phyloP scores from a whole-genome alignment of 257 asterid genomes.

The Salvia splendens region DNA sequence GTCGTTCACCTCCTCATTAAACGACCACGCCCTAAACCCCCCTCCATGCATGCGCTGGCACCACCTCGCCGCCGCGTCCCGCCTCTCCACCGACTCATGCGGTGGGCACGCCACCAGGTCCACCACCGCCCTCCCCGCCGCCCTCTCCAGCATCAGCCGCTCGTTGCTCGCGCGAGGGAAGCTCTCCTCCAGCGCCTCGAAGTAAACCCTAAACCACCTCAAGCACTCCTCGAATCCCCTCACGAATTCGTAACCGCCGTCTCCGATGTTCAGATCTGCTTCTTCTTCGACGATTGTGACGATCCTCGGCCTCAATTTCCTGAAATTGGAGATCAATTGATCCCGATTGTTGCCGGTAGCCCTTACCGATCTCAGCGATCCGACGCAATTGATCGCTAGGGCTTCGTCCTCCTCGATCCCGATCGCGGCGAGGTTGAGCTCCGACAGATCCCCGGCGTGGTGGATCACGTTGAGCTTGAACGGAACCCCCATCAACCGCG shows the following conservation, averaged over 20 bases:
- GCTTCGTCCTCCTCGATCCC: constrained; percentile 71
- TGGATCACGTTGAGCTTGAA: constrained; percentile 65
- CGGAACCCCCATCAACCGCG: constrained; percentile 95
- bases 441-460: constrained; percentile 75
- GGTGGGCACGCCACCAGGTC: constrained; percentile 82
- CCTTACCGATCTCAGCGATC: constrained; percentile 62
- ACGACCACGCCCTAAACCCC: constrained; percentile 52
- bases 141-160: constrained; percentile 85
- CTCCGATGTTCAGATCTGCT: constrained; percentile 77
- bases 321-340: constrained; percentile 47
- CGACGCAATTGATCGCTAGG: constrained; percentile 71
- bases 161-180: constrained; percentile 73
- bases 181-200: constrained; percentile 77
- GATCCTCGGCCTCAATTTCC: constrained; percentile 63
- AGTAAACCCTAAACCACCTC: constrained; percentile 92
- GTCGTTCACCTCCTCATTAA: constrained; percentile 85
- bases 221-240: constrained; percentile 74
- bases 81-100: constrained; percentile 66
- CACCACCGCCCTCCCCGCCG: constrained; percentile 80
- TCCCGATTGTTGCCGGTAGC: constrained; percentile 54
- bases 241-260: constrained; percentile 66
- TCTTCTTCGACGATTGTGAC: constrained; percentile 82
- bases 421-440: constrained; percentile 51
- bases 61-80: constrained; percentile 85
- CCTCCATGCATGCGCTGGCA: constrained; percentile 63